phyloP scores from a whole-genome alignment of 2,329 filamentous ascomycete species.

The Grosmannia clavigera region DNA sequence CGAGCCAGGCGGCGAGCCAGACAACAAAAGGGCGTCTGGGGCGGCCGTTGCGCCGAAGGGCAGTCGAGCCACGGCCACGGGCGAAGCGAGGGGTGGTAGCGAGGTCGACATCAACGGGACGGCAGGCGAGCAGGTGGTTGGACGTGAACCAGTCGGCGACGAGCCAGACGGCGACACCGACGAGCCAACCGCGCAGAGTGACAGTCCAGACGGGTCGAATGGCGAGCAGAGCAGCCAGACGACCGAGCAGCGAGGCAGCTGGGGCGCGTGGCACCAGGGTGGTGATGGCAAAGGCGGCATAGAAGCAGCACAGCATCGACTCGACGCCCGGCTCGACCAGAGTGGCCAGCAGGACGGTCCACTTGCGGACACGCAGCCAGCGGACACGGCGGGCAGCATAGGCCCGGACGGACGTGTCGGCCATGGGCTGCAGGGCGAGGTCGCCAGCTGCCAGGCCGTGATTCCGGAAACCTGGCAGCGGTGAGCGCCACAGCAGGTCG shows the following conservation, averaged over 20 bases:
- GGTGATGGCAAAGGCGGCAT: slow-evolving; percentile 68
- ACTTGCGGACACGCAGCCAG: slow-evolving; percentile 90
- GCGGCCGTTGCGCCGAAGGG: slow-evolving; percentile 22
- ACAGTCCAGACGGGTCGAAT: slow-evolving; percentile 55
- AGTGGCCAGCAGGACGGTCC: slow-evolving; percentile 79
- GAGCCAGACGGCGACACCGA: slow-evolving; percentile 59
- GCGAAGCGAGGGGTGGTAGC: slow-evolving; percentile 60
- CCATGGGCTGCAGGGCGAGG: slow-evolving; percentile 80
- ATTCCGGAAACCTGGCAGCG: slow-evolving; percentile 52
- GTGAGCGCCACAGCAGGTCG: slow-evolving; percentile 73
- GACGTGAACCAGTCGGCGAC: slow-evolving; percentile 62
- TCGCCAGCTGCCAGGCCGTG: slow-evolving; percentile 80
- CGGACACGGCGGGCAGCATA: slow-evolving; percentile 74
- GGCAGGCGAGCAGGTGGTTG: slow-evolving; percentile 58
- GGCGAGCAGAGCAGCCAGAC: slow-evolving; percentile 26
- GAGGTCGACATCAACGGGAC: slow-evolving; percentile 54
- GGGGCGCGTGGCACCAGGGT: slow-evolving; percentile 35
- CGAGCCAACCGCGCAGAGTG: slow-evolving; percentile 53
- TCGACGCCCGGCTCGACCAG: slow-evolving; percentile 89
- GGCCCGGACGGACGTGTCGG: slow-evolving; percentile 61
- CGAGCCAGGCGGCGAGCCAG: slow-evolving; percentile 77
- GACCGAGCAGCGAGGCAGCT: slow-evolving; percentile 34
- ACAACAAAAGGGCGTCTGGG: slow-evolving; percentile 46
- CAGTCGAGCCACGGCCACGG: slow-evolving; percentile 21
- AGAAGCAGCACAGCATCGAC: slow-evolving; percentile 68